A percentile compares a stretch with the other conserved stretches of the same genome.
Conservation (phyloP, 441 rosid genomes). For the Gossypium laxum region DNA sequence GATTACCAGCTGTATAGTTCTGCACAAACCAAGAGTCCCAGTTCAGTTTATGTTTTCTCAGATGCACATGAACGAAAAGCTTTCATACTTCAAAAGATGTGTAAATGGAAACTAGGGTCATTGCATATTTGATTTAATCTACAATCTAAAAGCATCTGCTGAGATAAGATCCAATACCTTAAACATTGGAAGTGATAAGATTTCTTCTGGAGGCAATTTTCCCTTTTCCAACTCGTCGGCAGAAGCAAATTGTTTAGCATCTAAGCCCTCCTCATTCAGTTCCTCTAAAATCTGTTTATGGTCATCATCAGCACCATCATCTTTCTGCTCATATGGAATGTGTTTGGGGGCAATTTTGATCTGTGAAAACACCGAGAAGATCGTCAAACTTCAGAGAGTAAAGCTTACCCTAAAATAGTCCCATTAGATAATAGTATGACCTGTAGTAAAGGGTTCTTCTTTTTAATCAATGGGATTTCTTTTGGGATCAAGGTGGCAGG, state of each 20-base stretch:
- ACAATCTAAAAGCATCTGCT: conserved; percentile 5
- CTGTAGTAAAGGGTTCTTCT: conserved; percentile 76
- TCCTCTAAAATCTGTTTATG: conserved; percentile 31
- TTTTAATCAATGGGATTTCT: conserved; percentile 74
- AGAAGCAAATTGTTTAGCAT: conserved; percentile 41
- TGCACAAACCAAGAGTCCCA: conserved; percentile 30
- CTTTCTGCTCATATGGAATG: conserved; percentile 41
- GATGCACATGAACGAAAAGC: background rate
- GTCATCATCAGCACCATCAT: conserved; percentile 32
- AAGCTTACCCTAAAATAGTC: background rate
- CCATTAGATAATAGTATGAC: conserved; percentile 24
- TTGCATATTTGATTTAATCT: background rate
- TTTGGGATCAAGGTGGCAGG: conserved; percentile 68
- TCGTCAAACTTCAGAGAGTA: background rate
- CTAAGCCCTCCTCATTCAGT: conserved; percentile 30
- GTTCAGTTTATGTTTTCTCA: background rate
- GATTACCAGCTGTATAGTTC: conserved; percentile 82
- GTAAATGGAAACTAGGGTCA: background rate
- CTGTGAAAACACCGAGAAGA: conserved; percentile 27
- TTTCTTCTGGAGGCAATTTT: conserved; percentile 77
- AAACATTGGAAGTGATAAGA: conserved; percentile 82
- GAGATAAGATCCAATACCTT: conserved; percentile 41
- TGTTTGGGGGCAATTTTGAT: conserved; percentile 66
- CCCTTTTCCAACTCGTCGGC: conserved; percentile 61
- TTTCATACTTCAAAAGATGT: background rate